Evolutionary conservation across 2,329 filamentous ascomycete species (phyloP).

Genomic region (Fusarium lateritium): DNA sequence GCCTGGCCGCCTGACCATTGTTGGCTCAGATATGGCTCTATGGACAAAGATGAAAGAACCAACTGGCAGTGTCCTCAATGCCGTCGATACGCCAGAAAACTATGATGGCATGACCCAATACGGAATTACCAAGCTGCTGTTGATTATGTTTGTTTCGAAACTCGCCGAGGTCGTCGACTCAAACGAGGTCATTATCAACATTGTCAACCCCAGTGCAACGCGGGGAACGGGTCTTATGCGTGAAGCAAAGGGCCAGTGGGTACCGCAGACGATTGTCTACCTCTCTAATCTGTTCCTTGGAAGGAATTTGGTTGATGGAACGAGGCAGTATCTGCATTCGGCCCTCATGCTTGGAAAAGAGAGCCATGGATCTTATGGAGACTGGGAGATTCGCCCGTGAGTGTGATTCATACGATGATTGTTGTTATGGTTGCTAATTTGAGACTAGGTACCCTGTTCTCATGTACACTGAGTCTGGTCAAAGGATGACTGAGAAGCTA

Average conservation of each 20-base stretch:
- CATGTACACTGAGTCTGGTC: constrained; percentile 11
- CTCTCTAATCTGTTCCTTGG: neutral
- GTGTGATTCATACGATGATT: neutral
- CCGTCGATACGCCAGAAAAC: neutral
- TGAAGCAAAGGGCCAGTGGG: neutral
- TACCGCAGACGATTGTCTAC: neutral
- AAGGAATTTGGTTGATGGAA: neutral
- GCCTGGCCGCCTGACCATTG: constrained; percentile 48
- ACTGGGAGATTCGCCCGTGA: constrained; percentile 15
- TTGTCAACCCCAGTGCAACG: neutral
- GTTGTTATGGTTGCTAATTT: neutral
- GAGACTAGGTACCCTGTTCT: constrained; percentile 3
- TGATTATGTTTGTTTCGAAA: constrained; percentile 14
- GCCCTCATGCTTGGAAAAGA: constrained; percentile 18
- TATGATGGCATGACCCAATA: constrained; percentile 12
- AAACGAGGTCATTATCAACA: constrained; percentile 7
- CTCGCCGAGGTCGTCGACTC: constrained; percentile 1
- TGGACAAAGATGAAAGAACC: constrained; percentile 37
- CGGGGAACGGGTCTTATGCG: neutral
- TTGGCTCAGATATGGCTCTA: constrained; percentile 48
- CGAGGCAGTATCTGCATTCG: constrained; percentile 7
- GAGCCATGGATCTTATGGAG: constrained; percentile 14
- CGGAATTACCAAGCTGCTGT: neutral
- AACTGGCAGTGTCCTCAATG: neutral
- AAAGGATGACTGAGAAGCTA: constrained; percentile 11